Evolutionary conservation across 106 monocot genomes (phyloP).

Genomic region (Dendrobium catenatum): DNA sequence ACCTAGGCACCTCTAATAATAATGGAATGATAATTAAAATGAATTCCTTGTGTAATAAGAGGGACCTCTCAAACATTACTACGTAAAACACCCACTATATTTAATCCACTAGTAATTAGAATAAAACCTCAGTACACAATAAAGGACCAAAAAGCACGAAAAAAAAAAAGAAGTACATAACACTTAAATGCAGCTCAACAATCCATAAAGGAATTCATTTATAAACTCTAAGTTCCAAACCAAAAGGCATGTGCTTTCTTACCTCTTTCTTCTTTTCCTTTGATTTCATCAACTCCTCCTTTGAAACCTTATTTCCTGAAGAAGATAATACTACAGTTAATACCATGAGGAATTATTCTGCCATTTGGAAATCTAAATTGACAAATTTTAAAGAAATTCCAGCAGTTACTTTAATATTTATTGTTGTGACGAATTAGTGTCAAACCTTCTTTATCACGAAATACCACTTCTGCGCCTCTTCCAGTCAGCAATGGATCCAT

Average conservation of each 20-base stretch:
- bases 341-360: background rate
- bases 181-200: background rate
- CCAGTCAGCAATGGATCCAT: constrained; percentile 49
- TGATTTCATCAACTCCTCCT: constrained; percentile 47
- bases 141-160: background rate
- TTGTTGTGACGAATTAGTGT: background rate
- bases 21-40: background rate
- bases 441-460: constrained; percentile 55
- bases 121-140: background rate
- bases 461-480: constrained; percentile 62
- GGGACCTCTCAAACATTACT: background rate
- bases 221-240: background rate
- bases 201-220: background rate
- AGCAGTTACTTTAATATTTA: background rate
- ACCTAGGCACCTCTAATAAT: background rate
- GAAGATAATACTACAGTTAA: background rate
- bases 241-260: background rate
- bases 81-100: background rate
- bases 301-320: constrained; percentile 49
- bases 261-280: constrained; percentile 46
- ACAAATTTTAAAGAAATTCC: constrained; percentile 10
- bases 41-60: background rate
- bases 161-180: background rate
- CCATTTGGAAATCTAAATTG: background rate
- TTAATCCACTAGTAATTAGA: background rate